Evolutionary conservation across 2,329 filamentous ascomycete species (phyloP).

Genomic region (Ascochyta rabiei): DNA sequence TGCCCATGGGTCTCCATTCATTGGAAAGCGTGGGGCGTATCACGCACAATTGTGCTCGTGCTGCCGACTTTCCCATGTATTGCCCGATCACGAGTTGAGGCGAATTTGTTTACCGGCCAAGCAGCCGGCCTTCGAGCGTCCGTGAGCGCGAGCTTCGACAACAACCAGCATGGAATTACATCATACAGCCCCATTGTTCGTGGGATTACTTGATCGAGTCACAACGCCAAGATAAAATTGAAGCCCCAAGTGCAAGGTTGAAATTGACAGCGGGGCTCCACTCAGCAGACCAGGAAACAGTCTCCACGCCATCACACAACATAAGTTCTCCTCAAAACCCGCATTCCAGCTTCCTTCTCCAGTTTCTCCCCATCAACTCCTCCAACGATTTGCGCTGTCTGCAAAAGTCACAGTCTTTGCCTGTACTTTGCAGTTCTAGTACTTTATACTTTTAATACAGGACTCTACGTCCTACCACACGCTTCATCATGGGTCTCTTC

Average conservation of each 20-base stretch:
- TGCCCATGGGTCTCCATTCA: constrained; percentile 19
- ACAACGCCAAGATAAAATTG: constrained; percentile 22
- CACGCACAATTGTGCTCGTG: constrained; percentile 18
- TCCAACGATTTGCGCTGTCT: constrained; percentile 17
- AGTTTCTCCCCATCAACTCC: constrained; percentile 19
- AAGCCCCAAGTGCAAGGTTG: constrained; percentile 22
- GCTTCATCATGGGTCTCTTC: constrained; percentile 32
- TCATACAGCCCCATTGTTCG: constrained; percentile 28
- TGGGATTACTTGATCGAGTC: constrained; percentile 25
- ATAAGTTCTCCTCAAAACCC: constrained; percentile 32
- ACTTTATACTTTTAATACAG: constrained; percentile 5
- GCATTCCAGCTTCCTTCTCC: constrained; percentile 21
- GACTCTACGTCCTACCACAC: constrained; percentile 5
- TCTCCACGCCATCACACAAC: constrained; percentile 26
- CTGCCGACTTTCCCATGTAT: constrained; percentile 12
- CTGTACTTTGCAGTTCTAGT: constrained; percentile 5
- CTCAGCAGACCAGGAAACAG: constrained; percentile 21
- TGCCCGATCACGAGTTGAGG: constrained; percentile 21
- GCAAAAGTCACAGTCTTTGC: constrained; percentile 7
- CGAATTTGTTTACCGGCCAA: constrained; percentile 14
- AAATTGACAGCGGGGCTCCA: constrained; percentile 31
- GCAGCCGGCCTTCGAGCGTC: constrained; percentile 7
- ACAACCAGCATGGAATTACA: constrained; percentile 25
- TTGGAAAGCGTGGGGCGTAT: constrained; percentile 18
- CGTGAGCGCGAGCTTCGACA: constrained; percentile 16